These are phyloP conservation scores for Panicum hallii DNA, from an alignment of 202 grass and related monocot species.

Conservation along the genomic window DNA sequence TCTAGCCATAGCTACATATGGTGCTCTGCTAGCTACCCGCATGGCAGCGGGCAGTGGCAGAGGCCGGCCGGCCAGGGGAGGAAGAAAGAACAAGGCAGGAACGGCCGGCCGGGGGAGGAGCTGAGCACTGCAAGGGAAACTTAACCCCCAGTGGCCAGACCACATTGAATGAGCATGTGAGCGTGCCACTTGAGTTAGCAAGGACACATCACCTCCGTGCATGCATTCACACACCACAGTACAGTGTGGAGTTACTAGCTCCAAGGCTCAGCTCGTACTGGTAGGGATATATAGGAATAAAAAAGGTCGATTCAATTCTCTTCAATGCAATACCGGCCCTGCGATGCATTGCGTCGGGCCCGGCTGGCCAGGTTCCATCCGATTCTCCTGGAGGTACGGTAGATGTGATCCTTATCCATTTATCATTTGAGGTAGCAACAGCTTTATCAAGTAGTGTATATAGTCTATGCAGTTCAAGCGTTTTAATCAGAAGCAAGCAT, in stretches of 20 bases:
- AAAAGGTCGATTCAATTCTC: constrained; percentile 19
- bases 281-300: background rate
- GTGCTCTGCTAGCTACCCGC: background rate
- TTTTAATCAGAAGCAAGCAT: background rate
- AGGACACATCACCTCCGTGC: constrained; percentile 39
- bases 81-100: constrained; percentile 4
- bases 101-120: background rate
- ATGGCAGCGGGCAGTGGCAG: constrained; percentile 2
- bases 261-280: no score
- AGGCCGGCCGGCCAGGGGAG: background rate
- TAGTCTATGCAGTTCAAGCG: background rate
- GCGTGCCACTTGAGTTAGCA: constrained; percentile 30
- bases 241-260: background rate
- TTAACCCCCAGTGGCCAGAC: background rate
- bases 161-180: constrained; percentile 46
- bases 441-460: background rate
- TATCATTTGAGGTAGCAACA: background rate
- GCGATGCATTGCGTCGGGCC: background rate
- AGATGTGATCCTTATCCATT: constrained; percentile 29
- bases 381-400: background rate
- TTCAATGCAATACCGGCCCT: constrained; percentile 36
- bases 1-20: background rate
- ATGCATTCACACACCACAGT: constrained; percentile 27
- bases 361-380: constrained; percentile 15
- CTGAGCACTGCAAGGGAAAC: constrained; percentile 1